phyloP scores from a whole-genome alignment of 345 rosid genomes.

The Gossypium raimondii region DNA sequence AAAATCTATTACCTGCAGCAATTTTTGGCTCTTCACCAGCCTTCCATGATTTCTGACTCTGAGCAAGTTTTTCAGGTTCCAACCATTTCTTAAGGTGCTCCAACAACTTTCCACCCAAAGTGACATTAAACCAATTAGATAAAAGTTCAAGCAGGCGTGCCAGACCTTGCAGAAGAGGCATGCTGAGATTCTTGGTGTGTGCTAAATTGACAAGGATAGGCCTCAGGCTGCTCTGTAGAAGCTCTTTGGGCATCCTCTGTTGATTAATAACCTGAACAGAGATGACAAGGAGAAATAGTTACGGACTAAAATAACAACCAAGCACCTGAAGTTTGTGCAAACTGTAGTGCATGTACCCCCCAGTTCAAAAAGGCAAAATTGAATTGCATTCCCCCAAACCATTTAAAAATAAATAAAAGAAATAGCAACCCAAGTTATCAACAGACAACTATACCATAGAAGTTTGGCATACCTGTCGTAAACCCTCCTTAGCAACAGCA shows the following conservation, averaged over 20 bases:
- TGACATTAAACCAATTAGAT: slow-evolving; percentile 96
- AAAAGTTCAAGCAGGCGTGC: slow-evolving; percentile 97
- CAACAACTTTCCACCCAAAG: slow-evolving; percentile 92
- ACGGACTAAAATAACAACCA: background rate
- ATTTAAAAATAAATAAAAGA: background rate
- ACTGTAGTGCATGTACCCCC: background rate
- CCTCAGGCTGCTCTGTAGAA: slow-evolving; percentile 96
- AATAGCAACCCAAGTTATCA: background rate
- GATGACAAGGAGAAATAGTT: slow-evolving; percentile 8
- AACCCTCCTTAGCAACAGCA: slow-evolving; percentile 98
- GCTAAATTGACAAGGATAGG: slow-evolving; percentile 95
- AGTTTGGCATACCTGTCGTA: slow-evolving; percentile 72
- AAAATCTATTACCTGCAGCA: slow-evolving; percentile 69
- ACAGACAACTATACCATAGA: slow-evolving; percentile 13
- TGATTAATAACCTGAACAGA: slow-evolving; percentile 79
- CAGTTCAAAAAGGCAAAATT: background rate
- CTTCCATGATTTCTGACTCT: slow-evolving; percentile 92
- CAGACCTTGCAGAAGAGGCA: slow-evolving; percentile 97
- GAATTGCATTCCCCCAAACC: background rate
- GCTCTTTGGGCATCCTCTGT: slow-evolving; percentile 98
- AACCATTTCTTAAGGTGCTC: slow-evolving; percentile 99
- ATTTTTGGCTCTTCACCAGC: slow-evolving; percentile 99
- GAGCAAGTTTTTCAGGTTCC: slow-evolving; percentile 97
- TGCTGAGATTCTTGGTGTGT: slow-evolving; percentile 94
- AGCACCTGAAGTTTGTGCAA: background rate